Base-by-base conservation (phyloP, 805 yeast species). In the Dipodascus geniculatus region DNA sequence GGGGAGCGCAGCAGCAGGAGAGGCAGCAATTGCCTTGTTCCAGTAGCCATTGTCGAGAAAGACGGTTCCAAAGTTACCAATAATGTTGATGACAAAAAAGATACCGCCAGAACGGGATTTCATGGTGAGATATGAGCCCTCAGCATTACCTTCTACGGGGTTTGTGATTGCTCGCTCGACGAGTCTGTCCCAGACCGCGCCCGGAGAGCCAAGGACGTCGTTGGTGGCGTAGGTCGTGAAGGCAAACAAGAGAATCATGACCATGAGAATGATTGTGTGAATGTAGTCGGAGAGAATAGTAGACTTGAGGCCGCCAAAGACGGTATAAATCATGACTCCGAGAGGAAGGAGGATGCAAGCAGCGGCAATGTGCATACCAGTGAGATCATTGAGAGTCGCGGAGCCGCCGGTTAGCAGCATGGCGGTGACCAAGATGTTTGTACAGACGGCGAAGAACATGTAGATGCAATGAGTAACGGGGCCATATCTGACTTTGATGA, bases 381-480 rank as follows among this genome's bases (percentile, higher is more conserved):
- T 88, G 58, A 90, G 74, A 61, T 83, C 85, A 58, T 70, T 75
- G 53, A 89, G 82, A 3, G 87, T 85, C 0, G 95, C 93, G 48
- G 95, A 81, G 33, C 96, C 96, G 56, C 96, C 96, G 2, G 95
- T 83, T 52, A 90, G 73, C 48, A 90, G 75, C 96, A 88, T 88
- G 2, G 95, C 95, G 28, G 96, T 87, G 55, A 90, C 97, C 57
- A 90, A 74, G 56, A 90, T 80, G 65, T 90, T 90, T 35, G 96
- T 87, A 3, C 90, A 90, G 53, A 87, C 70, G 1, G 93, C 96
- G 71, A 86, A 89, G 66, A 83, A 82, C 65, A 86, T 73, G 53
- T 55, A 69, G 3, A 69, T 63, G 16, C 66, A 73, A 65, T 90
- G 97, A 3, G 90, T 83, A 19, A 69, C 61, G n/a, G 75, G 71